phyloP scores from a whole-genome alignment of 2,329 filamentous ascomycete genomes.

The Ophiognomonia clavigignenti-juglandacearum region DNA sequence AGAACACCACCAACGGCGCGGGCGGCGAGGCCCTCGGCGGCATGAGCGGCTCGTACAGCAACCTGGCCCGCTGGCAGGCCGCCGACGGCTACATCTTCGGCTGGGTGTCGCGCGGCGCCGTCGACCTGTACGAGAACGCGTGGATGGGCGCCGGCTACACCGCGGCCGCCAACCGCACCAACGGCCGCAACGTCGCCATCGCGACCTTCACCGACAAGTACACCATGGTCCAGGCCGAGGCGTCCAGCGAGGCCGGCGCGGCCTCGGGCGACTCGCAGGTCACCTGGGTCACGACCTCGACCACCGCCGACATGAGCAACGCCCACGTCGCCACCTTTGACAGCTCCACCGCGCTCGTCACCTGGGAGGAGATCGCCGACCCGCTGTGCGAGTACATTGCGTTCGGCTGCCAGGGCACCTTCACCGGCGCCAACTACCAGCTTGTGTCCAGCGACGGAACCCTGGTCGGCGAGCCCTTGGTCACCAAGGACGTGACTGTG shows the following conservation, averaged over 20 bases:
- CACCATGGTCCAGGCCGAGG: slow-evolving; percentile 48
- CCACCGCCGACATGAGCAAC: slow-evolving; percentile 50
- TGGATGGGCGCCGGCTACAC: slow-evolving; percentile 58
- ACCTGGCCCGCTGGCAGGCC: slow-evolving; percentile 47
- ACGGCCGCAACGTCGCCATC: slow-evolving; percentile 56
- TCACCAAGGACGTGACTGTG: slow-evolving; percentile 49
- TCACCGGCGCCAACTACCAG: slow-evolving; percentile 56
- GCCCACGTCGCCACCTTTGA: slow-evolving; percentile 54
- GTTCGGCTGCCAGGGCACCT: slow-evolving; percentile 55
- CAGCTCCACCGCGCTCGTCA: slow-evolving; percentile 45
- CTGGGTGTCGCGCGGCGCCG: slow-evolving; percentile 57
- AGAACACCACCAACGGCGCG: slow-evolving; percentile 55
- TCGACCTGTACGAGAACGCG: slow-evolving; percentile 46
- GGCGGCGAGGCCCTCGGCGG: slow-evolving; percentile 57
- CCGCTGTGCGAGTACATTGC: slow-evolving; percentile 52
- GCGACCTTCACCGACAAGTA: slow-evolving; percentile 53
- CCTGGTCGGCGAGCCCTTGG: slow-evolving; percentile 46
- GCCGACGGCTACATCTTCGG: slow-evolving; percentile 53
- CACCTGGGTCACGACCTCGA: slow-evolving; percentile 46
- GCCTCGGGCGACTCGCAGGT: slow-evolving; percentile 52
- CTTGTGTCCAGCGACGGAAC: slow-evolving; percentile 48
- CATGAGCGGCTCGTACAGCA: slow-evolving; percentile 58
- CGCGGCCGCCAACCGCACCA: slow-evolving; percentile 44
- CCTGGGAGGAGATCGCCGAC: slow-evolving; percentile 56
- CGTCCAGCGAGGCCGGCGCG: slow-evolving; percentile 47